These are phyloP conservation scores for Ramularia collo-cygni DNA, from an alignment of 2,329 filamentous ascomycete species.

Conservation along the genomic window DNA sequence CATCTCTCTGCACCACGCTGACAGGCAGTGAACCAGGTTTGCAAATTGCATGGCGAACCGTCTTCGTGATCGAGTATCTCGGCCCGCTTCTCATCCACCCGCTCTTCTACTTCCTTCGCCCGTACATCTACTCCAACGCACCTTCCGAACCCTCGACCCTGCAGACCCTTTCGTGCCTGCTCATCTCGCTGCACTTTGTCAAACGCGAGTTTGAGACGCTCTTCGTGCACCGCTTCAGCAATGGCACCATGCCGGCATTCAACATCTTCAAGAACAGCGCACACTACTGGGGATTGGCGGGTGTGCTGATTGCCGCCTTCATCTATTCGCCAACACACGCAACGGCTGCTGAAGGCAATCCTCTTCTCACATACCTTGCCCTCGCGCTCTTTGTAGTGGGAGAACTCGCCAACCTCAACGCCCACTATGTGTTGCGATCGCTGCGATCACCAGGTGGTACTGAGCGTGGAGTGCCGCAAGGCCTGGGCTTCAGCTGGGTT, in stretches of 20 bases:
- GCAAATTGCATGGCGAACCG: slow-evolving; percentile 86
- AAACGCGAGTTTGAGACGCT: slow-evolving; percentile 95
- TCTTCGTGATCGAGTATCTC: slow-evolving; percentile 92
- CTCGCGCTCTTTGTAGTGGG: slow-evolving; percentile 67
- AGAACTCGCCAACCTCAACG: slow-evolving; percentile 71
- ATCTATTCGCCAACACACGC: slow-evolving; percentile 71
- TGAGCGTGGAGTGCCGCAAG: slow-evolving; percentile 79
- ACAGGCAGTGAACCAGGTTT: slow-evolving; percentile 53
- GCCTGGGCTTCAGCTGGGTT: slow-evolving; percentile 76
- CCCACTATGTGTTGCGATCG: slow-evolving; percentile 71
- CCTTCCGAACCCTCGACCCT: slow-evolving; percentile 48
- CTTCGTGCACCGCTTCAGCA: slow-evolving; percentile 91
- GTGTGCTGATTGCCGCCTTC: slow-evolving; percentile 74
- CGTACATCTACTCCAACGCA: slow-evolving; percentile 59
- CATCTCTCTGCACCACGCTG: background rate
- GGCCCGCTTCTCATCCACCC: slow-evolving; percentile 86
- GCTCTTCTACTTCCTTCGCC: slow-evolving; percentile 62
- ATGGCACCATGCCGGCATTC: slow-evolving; percentile 81
- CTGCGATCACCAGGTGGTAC: slow-evolving; percentile 74
- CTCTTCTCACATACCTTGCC: slow-evolving; percentile 57
- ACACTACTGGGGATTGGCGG: slow-evolving; percentile 87
- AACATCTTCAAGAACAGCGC: slow-evolving; percentile 94
- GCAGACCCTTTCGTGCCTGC: slow-evolving; percentile 66
- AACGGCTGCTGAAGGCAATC: slow-evolving; percentile 50
- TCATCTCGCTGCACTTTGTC: slow-evolving; percentile 77